phyloP scores from a whole-genome alignment of 306 rosid species.

The Argentina anserina region DNA sequence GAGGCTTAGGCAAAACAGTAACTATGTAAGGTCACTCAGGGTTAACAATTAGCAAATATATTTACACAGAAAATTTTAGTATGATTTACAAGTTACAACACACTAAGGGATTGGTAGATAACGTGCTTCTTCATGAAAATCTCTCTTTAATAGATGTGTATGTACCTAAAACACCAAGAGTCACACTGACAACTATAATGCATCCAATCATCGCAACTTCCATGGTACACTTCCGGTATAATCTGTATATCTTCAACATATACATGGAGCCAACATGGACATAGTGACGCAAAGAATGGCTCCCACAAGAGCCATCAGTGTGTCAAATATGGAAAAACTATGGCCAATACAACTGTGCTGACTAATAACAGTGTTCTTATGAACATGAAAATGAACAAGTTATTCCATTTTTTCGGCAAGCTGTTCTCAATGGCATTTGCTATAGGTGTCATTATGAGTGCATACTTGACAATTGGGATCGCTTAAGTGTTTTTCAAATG shows the following conservation, averaged over 20 bases:
- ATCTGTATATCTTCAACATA: background rate
- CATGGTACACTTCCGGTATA: background rate
- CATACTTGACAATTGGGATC: constrained; percentile 14
- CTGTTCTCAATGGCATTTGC: constrained; percentile 15
- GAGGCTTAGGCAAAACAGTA: background rate
- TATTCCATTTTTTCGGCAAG: background rate
- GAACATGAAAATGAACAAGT: background rate
- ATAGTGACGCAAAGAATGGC: background rate
- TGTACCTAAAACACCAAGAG: background rate
- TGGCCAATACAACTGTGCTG: constrained; percentile 3
- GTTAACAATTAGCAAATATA: background rate
- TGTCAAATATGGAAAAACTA: constrained; percentile 4
- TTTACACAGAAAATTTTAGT: no score
- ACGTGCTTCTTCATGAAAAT: background rate
- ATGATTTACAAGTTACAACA: background rate
- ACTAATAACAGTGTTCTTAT: background rate
- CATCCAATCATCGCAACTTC: background rate
- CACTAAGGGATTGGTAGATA: background rate
- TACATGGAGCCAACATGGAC: constrained; percentile 3
- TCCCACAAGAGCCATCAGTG: constrained; percentile 2
- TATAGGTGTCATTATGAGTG: constrained; percentile 13
- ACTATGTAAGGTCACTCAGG: background rate
- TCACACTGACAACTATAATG: background rate
- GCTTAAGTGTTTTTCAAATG: constrained; percentile 7
- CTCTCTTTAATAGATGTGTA: background rate